Base-by-base conservation (phyloP, 2,329 filamentous ascomycete genomes). In the Blastomyces emzantsi region DNA sequence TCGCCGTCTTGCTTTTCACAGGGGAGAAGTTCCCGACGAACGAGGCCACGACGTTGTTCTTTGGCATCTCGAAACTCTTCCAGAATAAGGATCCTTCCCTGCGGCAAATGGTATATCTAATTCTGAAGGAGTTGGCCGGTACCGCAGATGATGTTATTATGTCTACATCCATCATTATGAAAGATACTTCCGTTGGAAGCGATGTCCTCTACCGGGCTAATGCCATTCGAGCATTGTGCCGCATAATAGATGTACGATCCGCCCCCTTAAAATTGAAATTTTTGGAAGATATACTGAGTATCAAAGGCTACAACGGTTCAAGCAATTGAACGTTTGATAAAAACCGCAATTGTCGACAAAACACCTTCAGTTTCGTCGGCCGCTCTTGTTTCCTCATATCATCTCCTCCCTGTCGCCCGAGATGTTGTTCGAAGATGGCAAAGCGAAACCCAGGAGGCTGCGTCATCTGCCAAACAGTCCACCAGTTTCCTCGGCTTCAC, bases 151-250 rank as follows among this genome's bases (percentile, higher is more conserved):
- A 99, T 83, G 95, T 97, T 68, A 99, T 99, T 76, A 97, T 99
- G 94, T 94, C 97, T 66, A 99, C 94, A 22, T 96, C 91, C 79
- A 97, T 93, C 70, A 97, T 99, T 71, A 99, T 97, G 94, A 99
- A 99, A 82, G 94, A 99, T 77, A 97, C 93, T 13, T 92, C 92
- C 61, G 92, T 95, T 67, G 90, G 92, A 73, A 97, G 91, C 73
- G 94, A 97, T 74, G 89, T 92, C 62, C 87, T 97, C 63, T 97
- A 92, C 81, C 85, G 94, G 72, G 91, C 94, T 61, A 99, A 99
- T 80, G 93, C 94, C 67, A 97, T 97, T 74, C 85, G 94, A 71
- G 92, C 93, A 49, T 82, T 97, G 69, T 97, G 93, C 81, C 89
- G 94, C 69, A 96, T 99, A 73, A 97, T 97, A 74, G 92, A 97